These are phyloP conservation scores for Rhinocladiella similis DNA, from an alignment of 2,329 filamentous ascomycete species.

Conservation along the genomic window DNA sequence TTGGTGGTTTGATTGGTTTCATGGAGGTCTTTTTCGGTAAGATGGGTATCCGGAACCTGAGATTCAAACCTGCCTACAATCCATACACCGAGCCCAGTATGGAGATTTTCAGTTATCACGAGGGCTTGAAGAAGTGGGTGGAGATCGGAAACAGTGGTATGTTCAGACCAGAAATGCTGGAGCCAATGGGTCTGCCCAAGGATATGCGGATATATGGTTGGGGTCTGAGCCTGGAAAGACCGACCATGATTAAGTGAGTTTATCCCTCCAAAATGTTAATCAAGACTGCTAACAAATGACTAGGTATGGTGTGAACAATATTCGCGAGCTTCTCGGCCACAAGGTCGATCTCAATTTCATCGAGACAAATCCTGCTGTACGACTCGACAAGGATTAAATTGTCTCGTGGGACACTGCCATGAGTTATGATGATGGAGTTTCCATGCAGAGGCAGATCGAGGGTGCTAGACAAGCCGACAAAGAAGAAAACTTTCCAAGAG, in stretches of 20 bases:
- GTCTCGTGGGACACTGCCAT: background rate
- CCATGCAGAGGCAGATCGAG: background rate
- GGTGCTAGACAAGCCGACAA: background rate
- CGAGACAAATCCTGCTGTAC: constrained; percentile 84
- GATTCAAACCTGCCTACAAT: constrained; percentile 97
- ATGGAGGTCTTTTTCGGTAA: constrained; percentile 95
- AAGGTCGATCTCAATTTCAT: constrained; percentile 95
- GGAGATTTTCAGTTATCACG: constrained; percentile 97
- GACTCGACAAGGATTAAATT: constrained; percentile 78
- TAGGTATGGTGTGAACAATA: constrained; percentile 76
- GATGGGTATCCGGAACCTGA: constrained; percentile 84
- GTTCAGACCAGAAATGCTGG: constrained; percentile 97
- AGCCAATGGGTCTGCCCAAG: constrained; percentile 88
- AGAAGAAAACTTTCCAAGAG: constrained; percentile 10
- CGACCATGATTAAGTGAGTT: constrained; percentile 93
- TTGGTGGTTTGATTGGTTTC: constrained; percentile 90
- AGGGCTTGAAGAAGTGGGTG: constrained; percentile 83
- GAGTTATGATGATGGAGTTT: constrained; percentile 24
- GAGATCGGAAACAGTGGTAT: constrained; percentile 98
- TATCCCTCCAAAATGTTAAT: background rate
- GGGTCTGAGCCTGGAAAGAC: constrained; percentile 86
- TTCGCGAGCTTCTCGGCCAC: constrained; percentile 87
- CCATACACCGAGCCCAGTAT: constrained; percentile 94
- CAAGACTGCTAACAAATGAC: constrained; percentile 3
- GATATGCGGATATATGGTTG: constrained; percentile 94